A percentile compares a stretch with the other conserved stretches of the same genome.
phyloP scores from a whole-genome alignment of 371 early-diverging fungal genomes.

The Rhizomucor pusillus region DNA sequence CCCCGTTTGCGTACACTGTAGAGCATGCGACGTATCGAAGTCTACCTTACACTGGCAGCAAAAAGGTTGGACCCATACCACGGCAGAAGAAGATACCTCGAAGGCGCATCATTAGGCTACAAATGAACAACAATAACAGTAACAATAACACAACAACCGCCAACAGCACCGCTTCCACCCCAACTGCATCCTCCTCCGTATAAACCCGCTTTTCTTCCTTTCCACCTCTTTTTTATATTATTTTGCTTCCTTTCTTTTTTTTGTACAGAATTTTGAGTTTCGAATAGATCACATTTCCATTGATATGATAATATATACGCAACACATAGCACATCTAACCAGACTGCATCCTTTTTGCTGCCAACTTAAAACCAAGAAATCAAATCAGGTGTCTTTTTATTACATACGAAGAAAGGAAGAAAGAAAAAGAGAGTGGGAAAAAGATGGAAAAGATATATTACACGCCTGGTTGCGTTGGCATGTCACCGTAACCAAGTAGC shows the following conservation, averaged over 20 bases:
- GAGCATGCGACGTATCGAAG: slow-evolving; percentile 83
- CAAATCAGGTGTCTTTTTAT: background rate
- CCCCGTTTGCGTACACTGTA: slow-evolving; percentile 78
- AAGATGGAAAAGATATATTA: too few species aligned
- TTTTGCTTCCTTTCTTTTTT: background rate
- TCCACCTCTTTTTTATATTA: background rate
- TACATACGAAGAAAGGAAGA: background rate
- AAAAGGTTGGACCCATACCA: slow-evolving; percentile 27
- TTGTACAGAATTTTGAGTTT: background rate
- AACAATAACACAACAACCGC: too few species aligned
- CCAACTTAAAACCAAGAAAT: background rate
- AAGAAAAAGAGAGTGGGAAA: too few species aligned
- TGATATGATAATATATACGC: too few species aligned
- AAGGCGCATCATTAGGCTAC: slow-evolving; percentile 41
- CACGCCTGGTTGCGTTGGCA: too few species aligned
- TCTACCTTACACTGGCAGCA: slow-evolving; percentile 51
- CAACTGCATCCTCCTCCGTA: too few species aligned
- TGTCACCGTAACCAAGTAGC: slow-evolving; percentile 20
- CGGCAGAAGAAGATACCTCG: slow-evolving; percentile 42
- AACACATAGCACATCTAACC: too few species aligned
- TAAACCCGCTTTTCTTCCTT: too few species aligned
- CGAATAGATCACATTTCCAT: background rate
- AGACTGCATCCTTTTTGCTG: background rate
- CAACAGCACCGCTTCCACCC: background rate
- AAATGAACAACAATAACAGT: too few species aligned